Evolutionary conservation across 75 land plant species (phyloP).

Genomic region (Cunninghamia lanceolata): DNA sequence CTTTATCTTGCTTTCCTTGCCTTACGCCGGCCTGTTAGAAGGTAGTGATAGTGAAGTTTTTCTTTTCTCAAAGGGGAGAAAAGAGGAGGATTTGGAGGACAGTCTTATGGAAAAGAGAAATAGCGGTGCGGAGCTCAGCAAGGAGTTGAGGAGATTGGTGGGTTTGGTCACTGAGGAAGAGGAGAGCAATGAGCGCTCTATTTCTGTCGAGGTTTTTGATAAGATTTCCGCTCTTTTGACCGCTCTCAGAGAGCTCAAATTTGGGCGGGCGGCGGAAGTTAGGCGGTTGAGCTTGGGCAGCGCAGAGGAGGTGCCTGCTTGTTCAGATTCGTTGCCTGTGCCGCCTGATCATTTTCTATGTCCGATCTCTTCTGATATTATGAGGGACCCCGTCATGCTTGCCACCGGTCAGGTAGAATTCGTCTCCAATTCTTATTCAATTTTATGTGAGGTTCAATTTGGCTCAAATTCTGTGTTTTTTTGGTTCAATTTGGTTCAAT

Average conservation of each 20-base stretch:
- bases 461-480: too few species aligned
- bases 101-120: not conserved
- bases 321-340: not conserved
- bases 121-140: conserved; percentile 23
- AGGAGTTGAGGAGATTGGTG: conserved; percentile 35
- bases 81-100: not conserved
- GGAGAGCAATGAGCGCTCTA: conserved; percentile 6
- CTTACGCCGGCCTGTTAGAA: not conserved
- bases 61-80: too few species aligned
- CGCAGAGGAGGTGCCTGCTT: not conserved
- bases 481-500: too few species aligned
- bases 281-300: conserved; percentile 8
- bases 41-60: not conserved
- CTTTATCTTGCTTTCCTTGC: not conserved
- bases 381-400: conserved; percentile 81
- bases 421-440: too few species aligned
- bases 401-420: conserved; percentile 61
- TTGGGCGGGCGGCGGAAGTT: conserved; percentile 1
- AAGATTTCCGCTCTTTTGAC: conserved; percentile 7
- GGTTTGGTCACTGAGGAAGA: conserved; percentile 17
- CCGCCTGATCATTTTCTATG: conserved; percentile 68
- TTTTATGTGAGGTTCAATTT: too few species aligned
- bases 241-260: conserved; percentile 18
- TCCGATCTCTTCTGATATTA: conserved; percentile 71
- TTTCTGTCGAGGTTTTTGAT: conserved; percentile 25